Evolutionary conservation across 2,329 filamentous ascomycete genomes (phyloP), one percentile per base, ranked within the genome.

Genomic region (Intubia oerlemansii): DNA sequence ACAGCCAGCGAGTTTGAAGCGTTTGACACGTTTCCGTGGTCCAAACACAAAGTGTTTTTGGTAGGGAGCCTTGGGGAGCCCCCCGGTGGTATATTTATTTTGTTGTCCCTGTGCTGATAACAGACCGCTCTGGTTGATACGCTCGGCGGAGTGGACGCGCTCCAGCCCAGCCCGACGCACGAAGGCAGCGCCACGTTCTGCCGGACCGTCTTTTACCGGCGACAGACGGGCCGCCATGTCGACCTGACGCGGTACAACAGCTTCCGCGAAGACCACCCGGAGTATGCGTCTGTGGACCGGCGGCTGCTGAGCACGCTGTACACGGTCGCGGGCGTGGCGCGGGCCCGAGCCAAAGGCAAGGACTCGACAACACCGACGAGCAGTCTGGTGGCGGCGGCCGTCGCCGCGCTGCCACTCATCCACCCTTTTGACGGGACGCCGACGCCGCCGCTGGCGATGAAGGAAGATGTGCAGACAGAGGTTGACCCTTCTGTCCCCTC

Each of bases 301-400:
- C 24, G 33, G 11, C 25, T 42, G 23, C 31, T 42, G 25, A 13
- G 17, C 1, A 35, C 34, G 6, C 32, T 42, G 11, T 42, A 41
- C 11, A 28, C 27, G 10, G 36, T 69, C 11, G 28, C 27, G 5
- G 19, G 13, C 22, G 10, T 17, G 17, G 17, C 16, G 14, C 11
- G 25, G 7, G 19, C n/a, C 3, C n/a, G n/a, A n/a, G 30, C 30
- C 19, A n/a, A 27, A 10, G 29, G 23, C 7, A 11, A 26, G 20
- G 32, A 24, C 8, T 17, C 15, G 11, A 23, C 26, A 16, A 17
- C 22, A 3, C 11, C 27, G 17, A 13, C 21, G 10, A 23, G 18
- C 15, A 32, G 29, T 26, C 31, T n/a, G n/a, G n/a, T n/a, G 29
- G 36, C 34, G 28, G 34, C 35, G 3, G 31, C 31, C 13, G 29